Base-by-base conservation (phyloP, 257 asterid genomes). In the Capsicum chinense region DNA sequence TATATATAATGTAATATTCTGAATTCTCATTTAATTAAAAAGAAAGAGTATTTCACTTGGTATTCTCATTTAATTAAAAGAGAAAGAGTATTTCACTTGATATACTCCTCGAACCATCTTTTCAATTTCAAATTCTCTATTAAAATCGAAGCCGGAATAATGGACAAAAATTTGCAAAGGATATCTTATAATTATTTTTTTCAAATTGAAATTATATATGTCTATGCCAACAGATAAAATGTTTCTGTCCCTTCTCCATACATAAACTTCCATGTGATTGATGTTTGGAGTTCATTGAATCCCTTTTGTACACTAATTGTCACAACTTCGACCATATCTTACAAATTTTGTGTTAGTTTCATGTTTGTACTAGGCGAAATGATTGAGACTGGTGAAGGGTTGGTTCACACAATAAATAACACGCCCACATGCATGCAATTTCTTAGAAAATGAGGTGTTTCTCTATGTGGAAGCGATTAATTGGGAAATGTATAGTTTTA, bases 391-490 rank as follows among this genome's bases (percentile, higher is more conserved):
- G 19, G 11, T 47, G 58, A 11, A 71, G 58, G 35, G 17, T 19
- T 74, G 21, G 62, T 76, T 76, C 47, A 76, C 52, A 56, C 21
- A 21, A 76, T 76, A 12, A 52, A 76, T 52, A 33, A 50, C 81
- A 76, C 62, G 8, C 8, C 10, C 81, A 50, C 62, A 76, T 76
- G 62, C 62, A 76, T 12, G 21, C 26, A 74, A 76, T 76, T 52
- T 76, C 63, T 12, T 74, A 1, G 81, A 50, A 74, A 74, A 21
- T 21, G 62, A 52, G n/a, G 81, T 76, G 79, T 52, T 52, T 74
- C 3, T 74, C 13, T 12, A 12, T 12, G n/a, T 47, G 80, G 80
- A 26, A 11, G 59, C n/a, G 42, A 19, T 11, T 48, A 48, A 47
- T 47, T 48, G 39, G 80, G 47, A 73, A 73, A 11, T 39, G n/a